Percentiles rank a stretch among this genome's conserved stretches.
Evolutionary conservation across 176 grass and related monocot species (phyloP).

Genomic region (Poa pratensis): DNA sequence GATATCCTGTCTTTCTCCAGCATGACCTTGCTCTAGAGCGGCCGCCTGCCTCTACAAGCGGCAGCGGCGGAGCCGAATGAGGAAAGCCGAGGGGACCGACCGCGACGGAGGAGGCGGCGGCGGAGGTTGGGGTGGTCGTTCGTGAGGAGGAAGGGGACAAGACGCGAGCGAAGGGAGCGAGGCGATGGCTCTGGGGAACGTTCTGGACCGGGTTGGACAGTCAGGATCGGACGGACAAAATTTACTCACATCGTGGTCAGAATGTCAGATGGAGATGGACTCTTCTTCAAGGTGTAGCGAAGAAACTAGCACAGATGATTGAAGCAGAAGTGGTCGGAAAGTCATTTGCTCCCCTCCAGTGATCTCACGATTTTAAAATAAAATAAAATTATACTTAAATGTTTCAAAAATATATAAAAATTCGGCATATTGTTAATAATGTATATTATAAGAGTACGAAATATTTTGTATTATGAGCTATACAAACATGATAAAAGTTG

Average conservation of each 20-base stretch:
- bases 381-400: no score
- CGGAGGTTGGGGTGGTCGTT: background rate
- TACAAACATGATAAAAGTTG: no score
- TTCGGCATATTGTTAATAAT: no score
- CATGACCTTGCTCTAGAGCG: constrained; percentile 47
- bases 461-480: no score
- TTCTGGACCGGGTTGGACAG: constrained; percentile 1
- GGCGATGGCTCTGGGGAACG: background rate
- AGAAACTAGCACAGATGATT: no score
- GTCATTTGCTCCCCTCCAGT: no score
- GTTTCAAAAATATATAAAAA: no score
- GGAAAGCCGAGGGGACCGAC: background rate
- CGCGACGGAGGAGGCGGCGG: background rate
- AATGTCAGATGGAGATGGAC: no score
- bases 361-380: no score
- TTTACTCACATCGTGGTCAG: background rate
- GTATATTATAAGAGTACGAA: no score
- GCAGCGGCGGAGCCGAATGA: background rate
- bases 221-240: background rate
- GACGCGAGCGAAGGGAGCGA: background rate
- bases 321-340: no score
- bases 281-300: no score
- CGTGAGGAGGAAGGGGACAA: constrained; percentile 20
- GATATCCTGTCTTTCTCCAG: constrained; percentile 84
- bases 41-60: background rate